phyloP scores from a whole-genome alignment of 148 eudicot species.

The Hydrangea macrophylla region DNA sequence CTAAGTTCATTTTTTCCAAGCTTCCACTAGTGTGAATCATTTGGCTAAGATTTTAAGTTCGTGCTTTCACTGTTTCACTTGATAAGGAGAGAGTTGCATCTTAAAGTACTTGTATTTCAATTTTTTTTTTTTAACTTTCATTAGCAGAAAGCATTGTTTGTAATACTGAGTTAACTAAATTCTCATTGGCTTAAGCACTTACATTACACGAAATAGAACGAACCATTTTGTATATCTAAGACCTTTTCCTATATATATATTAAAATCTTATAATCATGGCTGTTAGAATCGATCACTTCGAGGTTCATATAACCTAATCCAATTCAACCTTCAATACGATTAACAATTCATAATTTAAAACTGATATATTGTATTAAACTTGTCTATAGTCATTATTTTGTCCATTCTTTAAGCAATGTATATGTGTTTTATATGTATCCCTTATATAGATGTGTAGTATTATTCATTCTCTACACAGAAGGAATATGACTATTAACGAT shows the following conservation, averaged over 20 bases:
- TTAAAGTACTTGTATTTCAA: neutral
- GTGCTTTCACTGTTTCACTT: neutral
- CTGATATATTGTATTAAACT: too few species aligned
- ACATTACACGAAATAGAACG: slow-evolving; percentile 4
- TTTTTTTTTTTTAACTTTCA: neutral
- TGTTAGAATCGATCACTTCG: too few species aligned
- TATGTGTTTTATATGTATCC: too few species aligned
- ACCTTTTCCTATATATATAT: neutral
- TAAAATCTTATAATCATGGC: neutral
- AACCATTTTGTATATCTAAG: neutral
- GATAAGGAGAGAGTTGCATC: neutral
- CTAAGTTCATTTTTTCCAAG: neutral
- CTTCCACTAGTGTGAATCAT: neutral
- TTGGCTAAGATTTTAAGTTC: too few species aligned
- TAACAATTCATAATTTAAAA: too few species aligned
- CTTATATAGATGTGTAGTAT: too few species aligned
- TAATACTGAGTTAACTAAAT: neutral
- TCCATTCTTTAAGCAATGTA: too few species aligned
- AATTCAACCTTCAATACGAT: too few species aligned
- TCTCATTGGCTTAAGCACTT: neutral
- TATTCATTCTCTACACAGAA: too few species aligned
- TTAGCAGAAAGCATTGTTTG: neutral
- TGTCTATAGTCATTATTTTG: too few species aligned
- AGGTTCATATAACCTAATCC: too few species aligned
- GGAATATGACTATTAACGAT: too few species aligned